Base-by-base conservation (phyloP, 345 rosid species). In the Psidium friedrichsthalianum region DNA sequence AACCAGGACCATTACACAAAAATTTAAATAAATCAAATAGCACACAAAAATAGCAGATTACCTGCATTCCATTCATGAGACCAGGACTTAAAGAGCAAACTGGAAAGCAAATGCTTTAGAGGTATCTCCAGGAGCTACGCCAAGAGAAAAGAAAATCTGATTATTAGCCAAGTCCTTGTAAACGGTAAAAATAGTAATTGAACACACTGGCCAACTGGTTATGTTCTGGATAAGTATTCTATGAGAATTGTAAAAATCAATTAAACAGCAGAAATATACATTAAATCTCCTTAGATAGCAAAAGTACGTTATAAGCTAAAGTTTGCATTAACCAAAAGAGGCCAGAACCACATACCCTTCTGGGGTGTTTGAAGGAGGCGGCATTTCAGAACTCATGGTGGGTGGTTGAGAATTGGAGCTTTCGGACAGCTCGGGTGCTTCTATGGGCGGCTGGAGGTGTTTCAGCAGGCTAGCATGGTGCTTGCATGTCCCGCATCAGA, bases 1-100 rank as follows among this genome's bases (percentile, higher is more conserved):
- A 69, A 10, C 85, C 51, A 80, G 47, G 74, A 13, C n/a, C 24
- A 83, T 54, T 24, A 20, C 49, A n/a, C 80, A 80, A 53, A 29
- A 82, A 44, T 0, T 20, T 13, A 51, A 74, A 58, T 49, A 55
- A 36, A 51, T 22, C 14, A 22, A 82, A 12, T 5, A 44, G 58
- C 12, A 32, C 32, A 42, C 6, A 55, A 69, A 64, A 53, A 40
- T n/a, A n/a, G 22, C 27, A 25, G 9, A 51, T 74, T 88, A 95
- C 94, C 98, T 90, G 96, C 95, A 91, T 91, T 89, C 98, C 98
- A 85, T 95, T 91, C 94, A 96, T 90, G 85, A 90, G 86, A 83
- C 93, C 96, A 54, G 98, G 95, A 88, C 90, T 93, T 85, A 98
- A 86, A 59, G 99, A 92, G 86, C 99, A 90, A 96, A 98, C 40